phyloP scores from a whole-genome alignment of 164 flowering plant genomes.

The Aristolochia contorta region DNA sequence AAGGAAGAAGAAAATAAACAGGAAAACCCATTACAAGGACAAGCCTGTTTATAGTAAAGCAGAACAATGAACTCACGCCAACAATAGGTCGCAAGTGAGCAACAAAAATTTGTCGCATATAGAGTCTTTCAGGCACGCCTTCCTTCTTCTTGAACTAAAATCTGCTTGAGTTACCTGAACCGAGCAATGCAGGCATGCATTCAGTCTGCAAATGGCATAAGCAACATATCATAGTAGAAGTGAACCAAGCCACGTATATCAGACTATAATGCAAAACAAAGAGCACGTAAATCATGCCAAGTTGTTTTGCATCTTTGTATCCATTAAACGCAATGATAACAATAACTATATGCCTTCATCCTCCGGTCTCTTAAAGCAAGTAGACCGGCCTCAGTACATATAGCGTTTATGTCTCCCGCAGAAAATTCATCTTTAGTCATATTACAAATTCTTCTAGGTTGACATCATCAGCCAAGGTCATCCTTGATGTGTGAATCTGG shows the following conservation, averaged over 20 bases:
- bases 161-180: slow-evolving; percentile 72
- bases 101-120: slow-evolving; percentile 31
- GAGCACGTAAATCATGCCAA: too few relatives aligned
- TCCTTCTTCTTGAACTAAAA: slow-evolving; percentile 95
- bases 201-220: background rate
- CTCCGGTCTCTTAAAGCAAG: slow-evolving; percentile 87
- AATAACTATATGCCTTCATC: slow-evolving; percentile 54
- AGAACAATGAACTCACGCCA: too few relatives aligned
- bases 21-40: too few relatives aligned
- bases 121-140: slow-evolving; percentile 93
- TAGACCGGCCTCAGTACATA: slow-evolving; percentile 91
- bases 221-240: background rate
- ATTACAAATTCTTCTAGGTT: slow-evolving; percentile 90
- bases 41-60: too few relatives aligned
- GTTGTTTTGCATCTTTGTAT: too few relatives aligned
- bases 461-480: slow-evolving; percentile 90
- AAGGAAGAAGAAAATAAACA: too few relatives aligned
- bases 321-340: background rate
- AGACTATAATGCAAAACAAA: too few relatives aligned
- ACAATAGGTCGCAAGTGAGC: too few relatives aligned
- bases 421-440: slow-evolving; percentile 92
- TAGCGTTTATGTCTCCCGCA: slow-evolving; percentile 91
- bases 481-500: slow-evolving; percentile 85
- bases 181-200: background rate
- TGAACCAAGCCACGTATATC: too few relatives aligned